These are phyloP conservation scores for Isoetes engelmannii DNA, from an alignment of 83 land plant species.

Conservation along the genomic window DNA sequence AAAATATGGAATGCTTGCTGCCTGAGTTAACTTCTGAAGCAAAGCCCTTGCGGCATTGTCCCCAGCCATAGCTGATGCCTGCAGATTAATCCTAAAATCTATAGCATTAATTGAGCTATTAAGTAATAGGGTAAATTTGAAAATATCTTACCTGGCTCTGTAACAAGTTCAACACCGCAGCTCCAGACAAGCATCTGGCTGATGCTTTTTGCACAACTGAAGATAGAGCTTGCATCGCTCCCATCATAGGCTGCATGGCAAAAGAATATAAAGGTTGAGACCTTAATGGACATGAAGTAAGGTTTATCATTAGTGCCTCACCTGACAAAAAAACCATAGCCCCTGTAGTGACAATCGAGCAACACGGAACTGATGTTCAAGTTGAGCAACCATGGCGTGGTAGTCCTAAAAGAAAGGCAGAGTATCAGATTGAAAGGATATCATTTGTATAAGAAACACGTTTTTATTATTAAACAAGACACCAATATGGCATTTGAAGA, in stretches of 20 bases:
- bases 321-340: slow-evolving; percentile 95
- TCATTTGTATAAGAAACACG: background rate
- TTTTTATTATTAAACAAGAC: background rate
- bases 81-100: slow-evolving; percentile 2
- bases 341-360: slow-evolving; percentile 85
- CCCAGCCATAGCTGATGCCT: slow-evolving; percentile 97
- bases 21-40: slow-evolving; percentile 81
- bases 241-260: slow-evolving; percentile 79
- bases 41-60: slow-evolving; percentile 87
- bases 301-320: slow-evolving; percentile 13
- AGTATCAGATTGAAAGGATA: background rate
- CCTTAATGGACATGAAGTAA: background rate
- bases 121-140: background rate
- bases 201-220: slow-evolving; percentile 60
- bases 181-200: slow-evolving; percentile 49
- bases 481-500: background rate
- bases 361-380: slow-evolving; percentile 93
- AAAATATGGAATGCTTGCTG: slow-evolving; percentile 82
- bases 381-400: slow-evolving; percentile 95
- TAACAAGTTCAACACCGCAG: slow-evolving; percentile 75
- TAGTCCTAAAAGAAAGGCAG: slow-evolving; percentile 50
- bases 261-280: background rate
- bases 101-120: background rate
- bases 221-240: slow-evolving; percentile 74
- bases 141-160: slow-evolving; percentile 64